phyloP scores from a whole-genome alignment of 768 basidiomycete genomes.

The Holtermannia corniformis region DNA sequence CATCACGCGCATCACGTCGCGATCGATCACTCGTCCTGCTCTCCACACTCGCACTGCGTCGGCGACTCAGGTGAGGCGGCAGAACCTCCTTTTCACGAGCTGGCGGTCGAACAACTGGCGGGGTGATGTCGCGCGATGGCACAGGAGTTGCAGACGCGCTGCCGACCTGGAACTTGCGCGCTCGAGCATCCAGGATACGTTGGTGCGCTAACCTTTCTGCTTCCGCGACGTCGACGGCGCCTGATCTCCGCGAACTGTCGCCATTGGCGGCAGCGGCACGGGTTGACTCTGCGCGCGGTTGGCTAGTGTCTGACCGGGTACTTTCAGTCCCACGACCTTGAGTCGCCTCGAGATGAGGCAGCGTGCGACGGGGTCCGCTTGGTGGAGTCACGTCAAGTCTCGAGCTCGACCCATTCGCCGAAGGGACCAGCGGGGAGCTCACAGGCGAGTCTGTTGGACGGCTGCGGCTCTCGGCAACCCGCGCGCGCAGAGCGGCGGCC shows the following conservation, averaged over 20 bases:
- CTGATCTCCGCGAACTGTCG: neutral
- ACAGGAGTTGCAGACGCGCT: neutral
- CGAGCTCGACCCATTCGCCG: too few species aligned
- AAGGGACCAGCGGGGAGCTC: too few species aligned
- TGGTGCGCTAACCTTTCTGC: neutral
- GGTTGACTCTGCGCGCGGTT: too few species aligned
- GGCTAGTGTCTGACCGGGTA: too few species aligned
- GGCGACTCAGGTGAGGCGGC: neutral
- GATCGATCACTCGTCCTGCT: constrained; percentile 19
- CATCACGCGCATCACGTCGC: constrained; percentile 8
- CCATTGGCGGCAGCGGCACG: neutral
- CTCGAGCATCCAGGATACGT: neutral
- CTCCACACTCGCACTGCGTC: constrained; percentile 22
- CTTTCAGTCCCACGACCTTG: too few species aligned
- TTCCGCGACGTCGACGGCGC: neutral
- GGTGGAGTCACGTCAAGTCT: too few species aligned
- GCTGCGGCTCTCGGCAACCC: neutral
- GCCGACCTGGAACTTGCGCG: neutral
- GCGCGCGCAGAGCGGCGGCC: neutral
- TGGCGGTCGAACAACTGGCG: neutral
- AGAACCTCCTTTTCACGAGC: too few species aligned
- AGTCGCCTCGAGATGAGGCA: neutral
- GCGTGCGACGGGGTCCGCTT: too few species aligned
- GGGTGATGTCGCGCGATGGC: neutral
- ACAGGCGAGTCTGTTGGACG: too few species aligned